Percentiles rank a stretch among this genome's conserved stretches.
Conservation (phyloP, 164 flowering plant species). For the Magnolia kwangsiensis region DNA sequence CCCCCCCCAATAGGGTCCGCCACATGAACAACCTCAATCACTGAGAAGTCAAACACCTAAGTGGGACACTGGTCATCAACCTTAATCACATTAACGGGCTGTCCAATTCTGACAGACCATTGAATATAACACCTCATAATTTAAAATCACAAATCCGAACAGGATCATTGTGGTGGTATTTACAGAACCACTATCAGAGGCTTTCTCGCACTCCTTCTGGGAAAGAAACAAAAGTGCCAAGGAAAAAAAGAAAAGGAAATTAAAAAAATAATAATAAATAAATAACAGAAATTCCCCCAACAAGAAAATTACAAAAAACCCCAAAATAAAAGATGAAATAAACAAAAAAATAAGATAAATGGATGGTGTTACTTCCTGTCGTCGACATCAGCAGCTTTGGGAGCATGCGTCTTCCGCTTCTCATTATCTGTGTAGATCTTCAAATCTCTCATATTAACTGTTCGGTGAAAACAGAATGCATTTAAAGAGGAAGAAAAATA, state of each 20-base stretch:
- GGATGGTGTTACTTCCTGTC: constrained; percentile 15
- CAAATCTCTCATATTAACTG: constrained; percentile 31
- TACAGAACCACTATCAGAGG: constrained; percentile 12
- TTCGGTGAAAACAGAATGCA: background rate
- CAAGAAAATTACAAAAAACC: background rate
- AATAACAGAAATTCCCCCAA: background rate
- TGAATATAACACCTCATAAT: background rate
- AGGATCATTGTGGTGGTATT: background rate
- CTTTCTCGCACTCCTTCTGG: constrained; percentile 10
- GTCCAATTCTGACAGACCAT: background rate
- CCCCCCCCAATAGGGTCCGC: background rate
- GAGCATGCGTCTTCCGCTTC: constrained; percentile 10
- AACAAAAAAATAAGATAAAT: background rate
- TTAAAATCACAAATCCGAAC: background rate
- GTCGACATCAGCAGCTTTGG: constrained; percentile 10
- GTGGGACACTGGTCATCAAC: background rate
- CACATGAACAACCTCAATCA: background rate
- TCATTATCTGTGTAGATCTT: constrained; percentile 41
- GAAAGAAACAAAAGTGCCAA: background rate
- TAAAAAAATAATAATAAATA: no score
- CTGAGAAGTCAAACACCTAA: background rate
- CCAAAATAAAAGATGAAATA: background rate
- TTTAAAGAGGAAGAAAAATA: no score
- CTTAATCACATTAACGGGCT: no score
- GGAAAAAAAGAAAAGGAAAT: background rate